Evolutionary conservation across 1,284 basidiomycete species (phyloP), one percentile per base, ranked within the genome.

Genomic region (Trichosporon sp.): DNA sequence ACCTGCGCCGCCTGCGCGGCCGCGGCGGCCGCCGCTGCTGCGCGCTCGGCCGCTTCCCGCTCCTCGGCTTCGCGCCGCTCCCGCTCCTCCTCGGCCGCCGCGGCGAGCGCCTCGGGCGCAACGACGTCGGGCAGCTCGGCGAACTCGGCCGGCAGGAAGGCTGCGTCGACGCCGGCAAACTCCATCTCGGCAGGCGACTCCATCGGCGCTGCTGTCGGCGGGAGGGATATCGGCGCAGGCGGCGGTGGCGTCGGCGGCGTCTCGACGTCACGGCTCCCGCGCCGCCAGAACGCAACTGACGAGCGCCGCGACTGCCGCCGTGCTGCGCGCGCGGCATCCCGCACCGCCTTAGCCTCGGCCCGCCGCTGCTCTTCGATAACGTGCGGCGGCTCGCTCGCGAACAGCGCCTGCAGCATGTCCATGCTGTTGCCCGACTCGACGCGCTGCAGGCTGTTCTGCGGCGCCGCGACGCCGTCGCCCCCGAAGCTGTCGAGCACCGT

Each of bases 381-480:
- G 25, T 67, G 62, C 6, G 65, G 67, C 5, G 69, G 72, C n/a
- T 68, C 69, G 15, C 58, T 51, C 13, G 58, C 68, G n/a, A 68
- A 72, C 2, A 70, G 63, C 4, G 67, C 69, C 29, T 65, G 65
- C 66, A 72, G 34, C 11, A 72, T 62, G 58, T 68, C 71, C 69
- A 72, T 68, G 23, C 65, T 62, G 3, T 53, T 51, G 38, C 38
- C 47, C 3, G 65, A 67, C 29, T 68, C 67, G 4, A 62, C 15
- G 4, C 56, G 60, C 35, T 29, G 56, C 8, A 66, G 56, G 27
- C 58, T 35, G 18, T 47, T 29, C 27, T 7, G 58, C 13, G 7
- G 53, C 11, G 64, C 60, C n/a, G 66, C 62, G 6, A 53, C 35
- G 15, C 31, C 38, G 27, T 60, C 27, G 38, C 32, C 35, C n/a